Evolutionary conservation across 2,329 filamentous ascomycete genomes (phyloP), one percentile per base, ranked within the genome.

Genomic region (Diaporthe sp.): DNA sequence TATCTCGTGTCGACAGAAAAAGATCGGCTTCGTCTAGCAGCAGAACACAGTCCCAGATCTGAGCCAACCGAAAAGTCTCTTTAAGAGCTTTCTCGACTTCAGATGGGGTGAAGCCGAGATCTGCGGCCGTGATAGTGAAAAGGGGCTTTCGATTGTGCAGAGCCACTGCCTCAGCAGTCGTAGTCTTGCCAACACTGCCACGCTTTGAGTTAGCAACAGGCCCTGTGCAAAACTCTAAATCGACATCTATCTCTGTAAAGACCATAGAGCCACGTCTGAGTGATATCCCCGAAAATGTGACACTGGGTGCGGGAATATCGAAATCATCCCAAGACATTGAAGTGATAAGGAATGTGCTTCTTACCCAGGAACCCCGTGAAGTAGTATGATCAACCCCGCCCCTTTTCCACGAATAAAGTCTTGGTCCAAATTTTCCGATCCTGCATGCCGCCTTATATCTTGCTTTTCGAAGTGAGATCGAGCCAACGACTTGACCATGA

Each of bases 21-120:
- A 85, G 83, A 30, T 86, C 85, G 0, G 82, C 82, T 55, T 85
- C 84, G 7, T 84, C 83, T 1, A 85, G 75, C 2, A 85, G 77
- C 0, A 86, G 76, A 0, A 87, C 82, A 22, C 82, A 84, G 56
- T 84, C 81, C 85, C 85, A 87, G 2, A 71, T 75, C 7, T 75
- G 71, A 0, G 80, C 82, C 12, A 81, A 71, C 3, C 75, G 73
- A 69, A 84, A 82, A 13, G 77, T 47, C 15, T 72, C 47, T 47
- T 56, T n/a, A 1, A 72, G 37, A 7, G 50, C 30, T 22, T 22
- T 27, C 47, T 56, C 47, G 8, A 65, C 71, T 8, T 58, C 65
- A 17, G 70, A 59, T 0, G 82, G 75, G 1, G 73, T 75, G 13
- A 70, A 72, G 19, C 81, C 81, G 10, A 84, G 74, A 51, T 82